These are phyloP conservation scores for Silene latifolia DNA, from an alignment of 148 eudicot species.

Conservation along the genomic window DNA sequence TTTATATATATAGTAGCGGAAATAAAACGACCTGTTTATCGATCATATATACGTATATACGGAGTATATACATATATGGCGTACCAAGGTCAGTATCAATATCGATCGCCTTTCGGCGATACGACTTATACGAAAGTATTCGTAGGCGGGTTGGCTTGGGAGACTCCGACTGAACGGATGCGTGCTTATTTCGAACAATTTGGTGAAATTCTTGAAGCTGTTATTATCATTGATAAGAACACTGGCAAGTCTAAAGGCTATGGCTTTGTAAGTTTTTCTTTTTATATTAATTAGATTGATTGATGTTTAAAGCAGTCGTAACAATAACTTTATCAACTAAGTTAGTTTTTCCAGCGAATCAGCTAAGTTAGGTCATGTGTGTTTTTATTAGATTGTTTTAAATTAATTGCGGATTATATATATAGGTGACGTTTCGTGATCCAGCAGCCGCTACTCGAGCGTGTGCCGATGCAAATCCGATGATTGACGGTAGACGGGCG, in stretches of 20 bases:
- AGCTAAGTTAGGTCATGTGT: too few relatives aligned
- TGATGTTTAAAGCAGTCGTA: too few relatives aligned
- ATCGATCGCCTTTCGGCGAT: constrained; percentile 84
- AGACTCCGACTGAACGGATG: constrained; percentile 77
- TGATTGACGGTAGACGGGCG: constrained; percentile 86
- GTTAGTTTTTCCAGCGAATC: too few relatives aligned
- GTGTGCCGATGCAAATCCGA: constrained; percentile 67
- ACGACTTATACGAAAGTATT: constrained; percentile 80
- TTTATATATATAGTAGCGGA: neutral
- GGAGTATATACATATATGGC: constrained; percentile 18
- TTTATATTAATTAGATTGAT: neutral
- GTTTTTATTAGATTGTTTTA: too few relatives aligned
- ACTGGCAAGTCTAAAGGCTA: constrained; percentile 94
- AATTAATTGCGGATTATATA: neutral
- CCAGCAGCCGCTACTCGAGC: constrained; percentile 75
- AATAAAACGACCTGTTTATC: neutral
- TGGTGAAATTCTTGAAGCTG: constrained; percentile 90
- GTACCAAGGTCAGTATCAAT: constrained; percentile 49
- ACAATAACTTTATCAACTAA: too few relatives aligned
- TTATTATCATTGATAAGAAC: constrained; percentile 69
- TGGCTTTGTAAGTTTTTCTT: constrained; percentile 64
- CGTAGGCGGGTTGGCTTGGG: constrained; percentile 96
- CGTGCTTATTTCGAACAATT: constrained; percentile 69
- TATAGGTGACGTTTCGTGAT: constrained; percentile 73
- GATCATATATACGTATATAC: neutral